A percentile compares a stretch with the other conserved stretches of the same genome.
Conservation (phyloP, 257 asterid genomes). For the Solanum ossicruentum region DNA sequence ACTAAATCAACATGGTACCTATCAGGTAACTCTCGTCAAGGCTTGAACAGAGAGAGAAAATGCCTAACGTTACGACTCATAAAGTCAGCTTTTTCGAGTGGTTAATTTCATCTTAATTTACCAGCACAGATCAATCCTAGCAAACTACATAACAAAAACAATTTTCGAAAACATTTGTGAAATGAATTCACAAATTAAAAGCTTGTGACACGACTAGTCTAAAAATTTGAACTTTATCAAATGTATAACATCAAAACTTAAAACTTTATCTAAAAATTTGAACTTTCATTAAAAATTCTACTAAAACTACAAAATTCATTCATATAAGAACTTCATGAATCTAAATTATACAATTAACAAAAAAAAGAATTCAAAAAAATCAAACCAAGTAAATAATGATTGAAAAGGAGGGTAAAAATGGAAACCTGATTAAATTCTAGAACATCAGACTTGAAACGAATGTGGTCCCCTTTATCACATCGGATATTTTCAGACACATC, state of each 20-base stretch:
- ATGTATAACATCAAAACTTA: neutral
- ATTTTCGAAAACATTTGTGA: neutral
- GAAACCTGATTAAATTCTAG: constrained; percentile 83
- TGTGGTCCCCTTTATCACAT: constrained; percentile 84
- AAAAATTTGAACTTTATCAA: neutral
- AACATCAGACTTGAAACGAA: constrained; percentile 91
- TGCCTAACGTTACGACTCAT: neutral
- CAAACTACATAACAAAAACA: neutral
- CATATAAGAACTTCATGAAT: neutral
- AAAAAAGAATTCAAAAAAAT: neutral
- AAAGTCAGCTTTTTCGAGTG: neutral
- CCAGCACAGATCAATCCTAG: neutral
- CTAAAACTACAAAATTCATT: neutral
- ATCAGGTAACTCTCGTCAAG: neutral
- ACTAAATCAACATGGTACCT: neutral
- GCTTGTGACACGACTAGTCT: neutral
- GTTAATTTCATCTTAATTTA: neutral
- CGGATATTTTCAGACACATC: constrained; percentile 71
- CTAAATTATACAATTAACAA: neutral
- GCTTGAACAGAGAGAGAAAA: too few species aligned
- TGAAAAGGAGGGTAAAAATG: neutral
- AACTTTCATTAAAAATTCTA: neutral
- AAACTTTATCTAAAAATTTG: neutral
- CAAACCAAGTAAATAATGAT: neutral
- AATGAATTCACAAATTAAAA: neutral